Conservation (phyloP, 805 yeast genomes). For the Yamadazyma akitaensis region DNA sequence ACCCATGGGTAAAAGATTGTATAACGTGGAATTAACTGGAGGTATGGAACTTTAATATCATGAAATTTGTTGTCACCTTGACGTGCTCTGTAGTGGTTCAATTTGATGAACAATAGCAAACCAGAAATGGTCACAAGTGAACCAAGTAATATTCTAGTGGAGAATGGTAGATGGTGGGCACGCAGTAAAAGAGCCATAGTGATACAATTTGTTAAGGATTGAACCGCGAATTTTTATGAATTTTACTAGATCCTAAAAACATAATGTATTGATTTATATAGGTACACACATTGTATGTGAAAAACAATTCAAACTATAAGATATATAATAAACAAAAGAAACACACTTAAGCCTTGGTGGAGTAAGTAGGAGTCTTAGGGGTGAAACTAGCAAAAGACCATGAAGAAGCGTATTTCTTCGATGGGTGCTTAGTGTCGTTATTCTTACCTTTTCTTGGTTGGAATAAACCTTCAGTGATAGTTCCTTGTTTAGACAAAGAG, state of each 20-base stretch:
- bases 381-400: slow-evolving; percentile 27
- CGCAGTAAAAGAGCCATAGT: slow-evolving; percentile 11
- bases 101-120: slow-evolving; percentile 12
- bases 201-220: background rate
- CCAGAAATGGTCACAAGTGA: slow-evolving; percentile 38
- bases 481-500: slow-evolving; percentile 21
- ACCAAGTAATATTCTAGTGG: slow-evolving; percentile 44
- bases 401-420: slow-evolving; percentile 43
- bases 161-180: slow-evolving; percentile 36
- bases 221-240: background rate
- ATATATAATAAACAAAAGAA: slow-evolving; percentile 2
- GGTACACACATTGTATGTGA: slow-evolving; percentile 3
- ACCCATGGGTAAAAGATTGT: slow-evolving; percentile 64
- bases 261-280: slow-evolving; percentile 7
- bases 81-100: slow-evolving; percentile 16
- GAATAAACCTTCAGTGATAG: slow-evolving; percentile 60
- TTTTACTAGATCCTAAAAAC: background rate
- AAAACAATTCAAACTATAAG: slow-evolving; percentile 8
- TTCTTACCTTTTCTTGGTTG: slow-evolving; percentile 83
- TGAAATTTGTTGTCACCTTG: slow-evolving; percentile 22
- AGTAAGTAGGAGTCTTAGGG: slow-evolving; percentile 52
- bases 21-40: slow-evolving; percentile 63
- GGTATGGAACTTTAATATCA: slow-evolving; percentile 48
- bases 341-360: slow-evolving; percentile 46
- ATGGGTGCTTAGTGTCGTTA: slow-evolving; percentile 72